Conservation (phyloP, 2,329 filamentous ascomycete species). For the Neonectria ditissima region DNA sequence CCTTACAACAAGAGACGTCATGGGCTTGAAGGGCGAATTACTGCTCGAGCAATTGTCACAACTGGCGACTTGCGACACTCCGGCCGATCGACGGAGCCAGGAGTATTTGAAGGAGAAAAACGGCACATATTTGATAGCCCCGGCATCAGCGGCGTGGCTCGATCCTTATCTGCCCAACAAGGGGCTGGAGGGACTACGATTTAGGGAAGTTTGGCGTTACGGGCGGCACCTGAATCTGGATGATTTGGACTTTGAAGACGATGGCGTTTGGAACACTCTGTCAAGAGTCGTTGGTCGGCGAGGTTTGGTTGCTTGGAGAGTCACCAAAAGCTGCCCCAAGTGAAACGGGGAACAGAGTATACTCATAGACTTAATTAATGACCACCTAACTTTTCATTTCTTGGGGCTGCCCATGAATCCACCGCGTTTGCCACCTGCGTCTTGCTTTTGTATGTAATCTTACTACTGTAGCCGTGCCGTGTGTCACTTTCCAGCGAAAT, state of each 20-base stretch:
- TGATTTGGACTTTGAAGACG: slow-evolving; percentile 82
- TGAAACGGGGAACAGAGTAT: slow-evolving; percentile 28
- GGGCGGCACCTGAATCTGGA: slow-evolving; percentile 79
- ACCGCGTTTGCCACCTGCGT: slow-evolving; percentile 6
- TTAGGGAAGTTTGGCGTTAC: slow-evolving; percentile 78
- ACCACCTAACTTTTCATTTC: slow-evolving; percentile 27
- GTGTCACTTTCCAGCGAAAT: slow-evolving; percentile 11
- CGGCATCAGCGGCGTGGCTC: slow-evolving; percentile 76
- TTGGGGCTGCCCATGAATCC: slow-evolving; percentile 26
- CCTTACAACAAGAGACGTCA: slow-evolving; percentile 77
- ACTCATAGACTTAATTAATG: slow-evolving; percentile 34
- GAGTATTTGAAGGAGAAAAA: slow-evolving; percentile 71
- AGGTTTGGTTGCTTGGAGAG: slow-evolving; percentile 71
- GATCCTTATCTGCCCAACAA: slow-evolving; percentile 72
- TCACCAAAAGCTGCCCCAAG: slow-evolving; percentile 70
- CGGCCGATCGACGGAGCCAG: slow-evolving; percentile 65
- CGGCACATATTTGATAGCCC: slow-evolving; percentile 78
- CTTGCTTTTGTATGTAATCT: not conserved
- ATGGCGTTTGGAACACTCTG: slow-evolving; percentile 80
- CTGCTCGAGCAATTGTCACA: slow-evolving; percentile 70
- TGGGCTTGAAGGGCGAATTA: slow-evolving; percentile 73
- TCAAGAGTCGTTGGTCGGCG: slow-evolving; percentile 73
- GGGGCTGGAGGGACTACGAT: slow-evolving; percentile 68
- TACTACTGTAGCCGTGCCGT: not conserved
- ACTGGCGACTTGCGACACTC: slow-evolving; percentile 72